Base-by-base conservation (phyloP, 768 basidiomycete genomes). In the Leccinum disarticulatum region DNA sequence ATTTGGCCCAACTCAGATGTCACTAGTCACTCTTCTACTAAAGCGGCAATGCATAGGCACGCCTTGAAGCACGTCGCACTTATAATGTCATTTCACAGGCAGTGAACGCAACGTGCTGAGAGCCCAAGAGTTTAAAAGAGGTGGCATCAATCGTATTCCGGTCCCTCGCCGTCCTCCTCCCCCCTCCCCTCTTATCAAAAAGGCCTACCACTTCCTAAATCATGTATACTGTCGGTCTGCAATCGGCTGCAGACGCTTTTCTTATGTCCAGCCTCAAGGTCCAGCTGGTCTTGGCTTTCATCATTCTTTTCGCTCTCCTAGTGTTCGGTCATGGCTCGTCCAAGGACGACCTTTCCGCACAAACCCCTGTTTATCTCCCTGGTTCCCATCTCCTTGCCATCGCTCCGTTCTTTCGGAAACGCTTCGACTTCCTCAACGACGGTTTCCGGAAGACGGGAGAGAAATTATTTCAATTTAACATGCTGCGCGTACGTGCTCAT, bases 381-480 rank as follows among this genome's bases (percentile, higher is more conserved):
- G 83, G 85, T 47, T 76, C 77, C 46, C 80, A 81, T 58, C 75
- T 87, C 57, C 79, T 83, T 65, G 79, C 83, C 62, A 85, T 87
- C 56, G 68, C 76, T 31, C 83, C 87, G 15, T 91, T 91, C 79
- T 90, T 90, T 70, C 82, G 81, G 50, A 76, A 74, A 64, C 81
- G 88, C 55, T 85, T 85, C 67, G 88, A 90, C 67, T 91, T 91
- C 71, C 68, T 91, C 60, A 85, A 84, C 66, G 83, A 84, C 77
- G 88, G 85, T 14, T 89, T 90, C 72, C 80, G 82, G 60, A 81
- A 81, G 54, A 87, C 87, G 28, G 87, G 87, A 4, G 80, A 86
- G 63, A 79, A 79, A 57, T 67, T 87, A 43, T 91, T 87, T 67
- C 85, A 86, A 74, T 90, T 91, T 76, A 80, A 83, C 38, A 78